Conservation (phyloP, 1,284 basidiomycete genomes). For the Marasmius oreades region DNA sequence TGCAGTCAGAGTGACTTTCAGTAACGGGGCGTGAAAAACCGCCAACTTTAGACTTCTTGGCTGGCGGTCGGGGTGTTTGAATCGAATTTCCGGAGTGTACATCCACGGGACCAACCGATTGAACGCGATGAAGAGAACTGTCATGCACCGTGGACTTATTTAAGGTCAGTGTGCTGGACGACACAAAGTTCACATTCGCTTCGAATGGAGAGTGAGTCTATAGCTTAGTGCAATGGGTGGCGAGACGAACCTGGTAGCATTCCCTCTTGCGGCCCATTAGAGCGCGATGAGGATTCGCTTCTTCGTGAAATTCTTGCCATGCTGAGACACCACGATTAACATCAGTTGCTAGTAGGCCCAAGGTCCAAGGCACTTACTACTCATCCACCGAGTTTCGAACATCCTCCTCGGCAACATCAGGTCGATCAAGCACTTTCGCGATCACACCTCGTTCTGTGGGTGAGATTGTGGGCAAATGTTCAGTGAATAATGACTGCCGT, state of each 20-base stretch:
- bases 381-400: slow-evolving; percentile 39
- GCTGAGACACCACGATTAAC: not conserved
- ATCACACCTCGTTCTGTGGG: slow-evolving; percentile 32
- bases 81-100: not conserved
- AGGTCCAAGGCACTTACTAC: slow-evolving; percentile 35
- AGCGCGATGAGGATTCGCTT: not conserved
- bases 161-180: not conserved
- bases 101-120: not conserved
- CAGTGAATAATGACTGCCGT: slow-evolving; percentile 22
- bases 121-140: too few relatives aligned
- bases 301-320: not conserved
- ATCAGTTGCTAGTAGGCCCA: not conserved
- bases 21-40: not conserved
- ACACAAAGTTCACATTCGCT: not conserved
- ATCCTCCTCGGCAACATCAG: slow-evolving; percentile 36
- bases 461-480: slow-evolving; percentile 32
- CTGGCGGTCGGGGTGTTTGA: not conserved
- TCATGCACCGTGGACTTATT: not conserved
- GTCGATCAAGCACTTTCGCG: slow-evolving; percentile 36
- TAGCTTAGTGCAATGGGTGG: not conserved
- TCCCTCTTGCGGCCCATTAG: not conserved
- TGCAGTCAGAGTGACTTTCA: not conserved
- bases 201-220: not conserved
- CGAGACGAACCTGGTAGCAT: not conserved
- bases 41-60: not conserved